These are phyloP conservation scores for Ogataea angusta DNA, from an alignment of 805 yeast species.

Conservation along the genomic window DNA sequence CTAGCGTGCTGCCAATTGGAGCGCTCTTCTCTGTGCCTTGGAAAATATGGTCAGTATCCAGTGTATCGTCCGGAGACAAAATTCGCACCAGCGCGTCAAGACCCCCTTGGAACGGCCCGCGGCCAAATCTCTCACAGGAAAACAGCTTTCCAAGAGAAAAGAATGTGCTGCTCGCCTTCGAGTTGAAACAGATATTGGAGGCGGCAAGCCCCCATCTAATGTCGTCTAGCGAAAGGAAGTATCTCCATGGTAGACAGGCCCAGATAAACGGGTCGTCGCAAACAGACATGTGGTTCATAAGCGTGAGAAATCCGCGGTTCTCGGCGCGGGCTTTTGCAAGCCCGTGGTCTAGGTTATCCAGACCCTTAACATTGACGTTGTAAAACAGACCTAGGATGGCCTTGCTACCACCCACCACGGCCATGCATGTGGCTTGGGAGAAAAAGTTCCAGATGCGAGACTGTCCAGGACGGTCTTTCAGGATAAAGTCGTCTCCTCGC, in stretches of 20 bases:
- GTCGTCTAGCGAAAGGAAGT: slow-evolving; percentile 56
- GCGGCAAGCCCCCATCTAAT: slow-evolving; percentile 97
- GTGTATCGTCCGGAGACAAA: slow-evolving; percentile 72
- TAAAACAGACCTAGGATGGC: slow-evolving; percentile 58
- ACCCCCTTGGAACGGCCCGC: slow-evolving; percentile 89
- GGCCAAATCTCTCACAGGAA: slow-evolving; percentile 83
- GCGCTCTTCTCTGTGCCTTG: slow-evolving; percentile 6
- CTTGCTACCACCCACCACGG: slow-evolving; percentile 65
- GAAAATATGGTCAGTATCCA: slow-evolving; percentile 41
- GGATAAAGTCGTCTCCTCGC: slow-evolving; percentile 70
- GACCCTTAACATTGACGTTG: slow-evolving; percentile 57
- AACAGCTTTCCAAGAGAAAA: slow-evolving; percentile 89
- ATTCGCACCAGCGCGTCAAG: slow-evolving; percentile 82
- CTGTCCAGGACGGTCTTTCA: slow-evolving; percentile 49
- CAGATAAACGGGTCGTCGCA: slow-evolving; percentile 91
- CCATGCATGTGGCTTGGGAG: slow-evolving; percentile 65
- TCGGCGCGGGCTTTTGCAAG: slow-evolving; percentile 60
- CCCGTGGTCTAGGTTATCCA: slow-evolving; percentile 64
- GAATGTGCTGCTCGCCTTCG: slow-evolving; percentile 47
- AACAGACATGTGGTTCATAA: slow-evolving; percentile 90
- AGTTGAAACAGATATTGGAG: slow-evolving; percentile 79
- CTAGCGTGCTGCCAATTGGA: background rate
- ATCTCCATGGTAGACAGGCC: slow-evolving; percentile 78
- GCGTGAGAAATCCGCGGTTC: slow-evolving; percentile 73
- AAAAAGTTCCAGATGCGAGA: slow-evolving; percentile 60